Evolutionary conservation across 192 early-diverging fungal species (phyloP).

Genomic region (Backusella westeae): DNA sequence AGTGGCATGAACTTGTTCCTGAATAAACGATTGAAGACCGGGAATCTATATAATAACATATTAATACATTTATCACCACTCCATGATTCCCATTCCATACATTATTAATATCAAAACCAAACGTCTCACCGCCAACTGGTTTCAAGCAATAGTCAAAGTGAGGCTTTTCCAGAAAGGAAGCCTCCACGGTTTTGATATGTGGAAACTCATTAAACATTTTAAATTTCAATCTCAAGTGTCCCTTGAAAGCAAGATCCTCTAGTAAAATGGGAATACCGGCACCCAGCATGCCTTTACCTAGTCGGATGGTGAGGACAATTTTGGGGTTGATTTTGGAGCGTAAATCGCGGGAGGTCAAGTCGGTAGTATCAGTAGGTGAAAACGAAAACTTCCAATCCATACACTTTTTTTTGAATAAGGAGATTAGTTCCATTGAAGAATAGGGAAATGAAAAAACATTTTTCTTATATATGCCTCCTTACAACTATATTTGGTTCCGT

Average conservation of each 20-base stretch:
- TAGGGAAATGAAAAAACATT: background rate
- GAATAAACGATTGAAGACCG: slow-evolving; percentile 74
- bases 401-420: slow-evolving; percentile 39
- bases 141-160: slow-evolving; percentile 85
- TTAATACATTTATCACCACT: background rate
- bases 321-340: slow-evolving; percentile 78
- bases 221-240: slow-evolving; percentile 72
- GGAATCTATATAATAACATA: slow-evolving; percentile 56
- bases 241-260: slow-evolving; percentile 80
- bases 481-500: slow-evolving; percentile 72
- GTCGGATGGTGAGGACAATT: slow-evolving; percentile 79
- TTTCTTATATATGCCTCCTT: slow-evolving; percentile 25
- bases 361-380: slow-evolving; percentile 75
- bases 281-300: slow-evolving; percentile 84
- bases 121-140: slow-evolving; percentile 81
- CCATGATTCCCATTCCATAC: slow-evolving; percentile 30
- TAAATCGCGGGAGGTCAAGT: slow-evolving; percentile 65
- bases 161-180: slow-evolving; percentile 82
- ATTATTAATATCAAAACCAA: slow-evolving; percentile 85
- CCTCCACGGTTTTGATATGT: slow-evolving; percentile 78
- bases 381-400: slow-evolving; percentile 93
- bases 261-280: slow-evolving; percentile 84
- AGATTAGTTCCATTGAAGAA: background rate
- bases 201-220: slow-evolving; percentile 87
- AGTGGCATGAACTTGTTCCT: slow-evolving; percentile 67